Evolutionary conservation across 495 filamentous ascomycete species (phyloP).

Genomic region (Apodospora peruviana): DNA sequence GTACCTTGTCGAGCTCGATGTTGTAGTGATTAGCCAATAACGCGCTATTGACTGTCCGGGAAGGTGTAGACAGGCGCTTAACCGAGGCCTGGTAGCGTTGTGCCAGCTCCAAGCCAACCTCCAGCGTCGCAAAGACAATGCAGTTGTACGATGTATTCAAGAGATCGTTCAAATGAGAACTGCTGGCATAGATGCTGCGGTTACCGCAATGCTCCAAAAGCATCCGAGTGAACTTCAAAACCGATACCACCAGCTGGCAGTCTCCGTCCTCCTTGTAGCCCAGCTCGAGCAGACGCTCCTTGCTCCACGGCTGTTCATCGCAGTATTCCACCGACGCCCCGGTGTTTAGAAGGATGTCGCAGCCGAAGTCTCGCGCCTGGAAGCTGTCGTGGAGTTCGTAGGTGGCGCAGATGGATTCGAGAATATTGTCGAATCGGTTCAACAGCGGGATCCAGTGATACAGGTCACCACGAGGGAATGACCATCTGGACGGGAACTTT

Average conservation of each 20-base stretch:
- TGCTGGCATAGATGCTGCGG: slow-evolving; percentile 91
- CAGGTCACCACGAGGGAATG: slow-evolving; percentile 92
- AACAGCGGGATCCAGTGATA: slow-evolving; percentile 97
- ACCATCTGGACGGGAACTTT: slow-evolving; percentile 83
- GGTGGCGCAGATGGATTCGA: slow-evolving; percentile 73
- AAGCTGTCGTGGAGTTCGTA: slow-evolving; percentile 79
- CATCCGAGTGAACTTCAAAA: slow-evolving; percentile 78
- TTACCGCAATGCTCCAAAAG: slow-evolving; percentile 95
- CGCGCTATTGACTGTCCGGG: slow-evolving; percentile 59
- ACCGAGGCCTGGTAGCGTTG: slow-evolving; percentile 87
- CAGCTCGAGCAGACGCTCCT: slow-evolving; percentile 47
- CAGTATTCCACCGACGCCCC: slow-evolving; percentile 34
- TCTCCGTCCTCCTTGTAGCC: slow-evolving; percentile 72
- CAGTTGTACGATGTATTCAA: slow-evolving; percentile 79
- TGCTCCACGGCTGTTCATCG: slow-evolving; percentile 33
- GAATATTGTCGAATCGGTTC: slow-evolving; percentile 86
- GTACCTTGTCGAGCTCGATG: slow-evolving; percentile 84
- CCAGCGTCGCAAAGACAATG: slow-evolving; percentile 68
- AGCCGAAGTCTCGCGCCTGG: slow-evolving; percentile 68
- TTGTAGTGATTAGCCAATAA: slow-evolving; percentile 86
- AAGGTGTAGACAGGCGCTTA: slow-evolving; percentile 55
- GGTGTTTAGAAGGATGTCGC: slow-evolving; percentile 53
- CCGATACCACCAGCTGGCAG: slow-evolving; percentile 65
- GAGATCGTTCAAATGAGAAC: slow-evolving; percentile 74
- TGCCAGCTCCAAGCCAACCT: slow-evolving; percentile 74